phyloP scores from a whole-genome alignment of 2,329 filamentous ascomycete genomes.

The Clonostachys solani region DNA sequence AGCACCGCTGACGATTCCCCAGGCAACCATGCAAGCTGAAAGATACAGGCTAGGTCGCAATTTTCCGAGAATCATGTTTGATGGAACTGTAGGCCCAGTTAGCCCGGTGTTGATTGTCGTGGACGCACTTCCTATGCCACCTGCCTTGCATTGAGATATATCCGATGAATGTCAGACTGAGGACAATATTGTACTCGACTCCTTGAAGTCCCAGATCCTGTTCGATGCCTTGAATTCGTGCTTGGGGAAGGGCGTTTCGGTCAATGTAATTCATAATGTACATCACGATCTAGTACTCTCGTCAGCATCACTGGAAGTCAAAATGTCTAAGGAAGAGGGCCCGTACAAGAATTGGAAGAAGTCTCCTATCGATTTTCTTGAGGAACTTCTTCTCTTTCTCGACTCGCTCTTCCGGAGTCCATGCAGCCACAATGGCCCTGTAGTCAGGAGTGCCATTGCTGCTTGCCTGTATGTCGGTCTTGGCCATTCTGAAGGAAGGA shows the following conservation, averaged over 20 bases:
- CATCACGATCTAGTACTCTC: neutral
- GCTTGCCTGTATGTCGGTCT: too few relatives aligned
- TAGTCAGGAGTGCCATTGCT: slow-evolving; percentile 5
- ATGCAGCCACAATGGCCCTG: slow-evolving; percentile 8
- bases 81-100: slow-evolving; percentile 25
- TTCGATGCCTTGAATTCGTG: slow-evolving; percentile 36
- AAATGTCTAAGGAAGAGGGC: neutral
- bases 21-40: slow-evolving; percentile 12
- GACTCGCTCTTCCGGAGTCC: slow-evolving; percentile 36
- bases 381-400: slow-evolving; percentile 47
- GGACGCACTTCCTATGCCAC: neutral
- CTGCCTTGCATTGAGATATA: slow-evolving; percentile 25
- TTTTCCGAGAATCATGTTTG: slow-evolving; percentile 38
- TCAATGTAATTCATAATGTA: slow-evolving; percentile 45
- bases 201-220: slow-evolving; percentile 32
- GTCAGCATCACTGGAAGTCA: too few relatives aligned
- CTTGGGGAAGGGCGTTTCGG: slow-evolving; percentile 22
- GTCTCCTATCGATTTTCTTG: slow-evolving; percentile 55
- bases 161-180: slow-evolving; percentile 26
- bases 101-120: slow-evolving; percentile 7
- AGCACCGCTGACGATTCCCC: slow-evolving; percentile 15
- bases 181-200: slow-evolving; percentile 28
- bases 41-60: slow-evolving; percentile 35
- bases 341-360: slow-evolving; percentile 50
- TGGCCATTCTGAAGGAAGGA: too few relatives aligned